These are phyloP conservation scores for Metschnikowia similis DNA, from an alignment of 805 yeast species.

Conservation along the genomic window DNA sequence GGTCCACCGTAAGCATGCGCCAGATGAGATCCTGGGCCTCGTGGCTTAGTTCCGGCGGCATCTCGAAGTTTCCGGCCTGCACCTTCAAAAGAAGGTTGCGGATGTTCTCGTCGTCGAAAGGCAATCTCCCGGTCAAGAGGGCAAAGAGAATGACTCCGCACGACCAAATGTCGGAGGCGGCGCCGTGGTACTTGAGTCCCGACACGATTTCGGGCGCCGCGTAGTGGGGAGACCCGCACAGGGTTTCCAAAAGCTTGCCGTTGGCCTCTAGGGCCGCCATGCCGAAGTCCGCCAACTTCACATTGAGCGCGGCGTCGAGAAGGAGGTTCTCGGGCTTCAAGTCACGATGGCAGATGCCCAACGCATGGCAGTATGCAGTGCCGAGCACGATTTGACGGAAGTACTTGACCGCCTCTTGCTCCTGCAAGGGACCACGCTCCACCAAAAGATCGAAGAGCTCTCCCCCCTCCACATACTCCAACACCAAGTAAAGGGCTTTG, in stretches of 20 bases:
- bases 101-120: slow-evolving; percentile 80
- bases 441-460: slow-evolving; percentile 75
- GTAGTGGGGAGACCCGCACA: slow-evolving; percentile 86
- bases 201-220: slow-evolving; percentile 85
- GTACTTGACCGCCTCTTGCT: slow-evolving; percentile 69
- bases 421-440: slow-evolving; percentile 64
- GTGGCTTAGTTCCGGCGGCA: slow-evolving; percentile 58
- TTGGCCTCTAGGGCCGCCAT: slow-evolving; percentile 83
- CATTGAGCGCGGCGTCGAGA: slow-evolving; percentile 60
- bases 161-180: slow-evolving; percentile 85
- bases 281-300: slow-evolving; percentile 82
- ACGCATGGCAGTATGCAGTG: slow-evolving; percentile 75
- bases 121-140: slow-evolving; percentile 71
- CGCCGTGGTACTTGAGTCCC: slow-evolving; percentile 75
- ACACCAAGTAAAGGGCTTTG: slow-evolving; percentile 74
- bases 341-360: slow-evolving; percentile 78
- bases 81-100: slow-evolving; percentile 67
- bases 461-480: slow-evolving; percentile 87
- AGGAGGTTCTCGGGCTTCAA: slow-evolving; percentile 77
- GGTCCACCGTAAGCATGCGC: slow-evolving; percentile 66
- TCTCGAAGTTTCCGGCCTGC: slow-evolving; percentile 68
- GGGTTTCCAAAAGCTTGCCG: slow-evolving; percentile 67
- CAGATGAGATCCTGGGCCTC: slow-evolving; percentile 68
- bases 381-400: slow-evolving; percentile 76
- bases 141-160: slow-evolving; percentile 84